Conservation (phyloP, 225 moss, liverwort and hornwort genomes). For the Sphagnum contortum region DNA sequence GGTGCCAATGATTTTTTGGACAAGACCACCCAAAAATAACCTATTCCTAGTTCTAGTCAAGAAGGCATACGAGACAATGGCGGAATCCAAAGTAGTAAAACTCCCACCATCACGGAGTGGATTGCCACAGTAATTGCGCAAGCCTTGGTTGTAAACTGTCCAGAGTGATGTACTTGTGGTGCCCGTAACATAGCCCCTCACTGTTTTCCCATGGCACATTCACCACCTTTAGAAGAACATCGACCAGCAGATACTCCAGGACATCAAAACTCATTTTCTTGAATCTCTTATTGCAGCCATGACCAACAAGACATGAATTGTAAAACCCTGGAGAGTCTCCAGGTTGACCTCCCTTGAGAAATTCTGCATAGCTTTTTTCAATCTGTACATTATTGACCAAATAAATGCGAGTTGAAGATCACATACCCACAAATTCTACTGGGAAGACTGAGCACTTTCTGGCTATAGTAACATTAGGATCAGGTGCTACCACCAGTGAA, state of each 20-base stretch:
- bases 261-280: no score
- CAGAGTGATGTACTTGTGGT: slow-evolving; percentile 94
- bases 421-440: slow-evolving; percentile 87
- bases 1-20: no score
- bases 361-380: not conserved
- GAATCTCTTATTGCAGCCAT: no score
- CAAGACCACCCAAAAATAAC: no score
- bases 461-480: slow-evolving; percentile 91
- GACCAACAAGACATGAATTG: no score
- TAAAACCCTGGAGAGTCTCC: no score
- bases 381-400: not conserved
- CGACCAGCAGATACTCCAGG: no score
- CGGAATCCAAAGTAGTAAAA: no score
- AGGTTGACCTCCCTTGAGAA: not conserved
- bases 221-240: not conserved
- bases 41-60: no score
- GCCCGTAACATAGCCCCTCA: slow-evolving; percentile 96
- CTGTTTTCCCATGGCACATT: slow-evolving; percentile 20
- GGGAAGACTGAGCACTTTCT: slow-evolving; percentile 90
- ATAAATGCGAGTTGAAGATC: not conserved
- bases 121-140: slow-evolving; percentile 93
- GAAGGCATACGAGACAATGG: no score
- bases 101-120: slow-evolving; percentile 65
- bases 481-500: slow-evolving; percentile 74
- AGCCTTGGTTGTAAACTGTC: slow-evolving; percentile 75